Evolutionary conservation across 2,329 filamentous ascomycete species (phyloP).

Genomic region (Colletotrichum tabaci): DNA sequence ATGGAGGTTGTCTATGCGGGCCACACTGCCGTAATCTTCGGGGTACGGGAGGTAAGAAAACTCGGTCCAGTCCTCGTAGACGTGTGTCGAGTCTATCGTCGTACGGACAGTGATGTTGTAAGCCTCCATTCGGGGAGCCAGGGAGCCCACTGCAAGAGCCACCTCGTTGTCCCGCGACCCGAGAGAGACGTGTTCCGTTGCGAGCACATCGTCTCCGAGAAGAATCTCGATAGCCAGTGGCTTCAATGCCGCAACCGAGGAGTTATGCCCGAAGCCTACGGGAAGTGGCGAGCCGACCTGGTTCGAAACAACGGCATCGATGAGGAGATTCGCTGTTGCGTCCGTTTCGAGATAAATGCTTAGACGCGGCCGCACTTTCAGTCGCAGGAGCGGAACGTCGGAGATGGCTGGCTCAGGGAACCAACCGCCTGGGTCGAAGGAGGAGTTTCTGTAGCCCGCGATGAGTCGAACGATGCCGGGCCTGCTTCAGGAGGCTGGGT

Average conservation of each 20-base stretch:
- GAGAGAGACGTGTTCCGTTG: conserved; percentile 52
- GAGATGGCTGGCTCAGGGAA: conserved; percentile 54
- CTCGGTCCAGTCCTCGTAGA: conserved; percentile 48
- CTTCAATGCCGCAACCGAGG: conserved; percentile 43
- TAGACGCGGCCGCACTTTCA: conserved; percentile 62
- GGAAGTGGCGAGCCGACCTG: conserved; percentile 57
- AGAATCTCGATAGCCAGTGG: conserved; percentile 56
- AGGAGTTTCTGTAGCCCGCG: conserved; percentile 49
- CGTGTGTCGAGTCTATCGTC: conserved; percentile 11
- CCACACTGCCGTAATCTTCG: conserved; percentile 56
- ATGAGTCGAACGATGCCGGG: neutral
- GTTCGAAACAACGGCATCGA: conserved; percentile 59
- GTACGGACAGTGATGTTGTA: conserved; percentile 57
- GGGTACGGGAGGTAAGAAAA: conserved; percentile 59
- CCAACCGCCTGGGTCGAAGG: conserved; percentile 62
- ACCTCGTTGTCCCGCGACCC: conserved; percentile 55
- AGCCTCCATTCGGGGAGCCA: conserved; percentile 54
- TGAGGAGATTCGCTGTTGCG: conserved; percentile 57
- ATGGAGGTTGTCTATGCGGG: conserved; percentile 61
- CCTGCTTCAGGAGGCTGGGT: neutral
- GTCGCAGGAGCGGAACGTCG: conserved; percentile 54
- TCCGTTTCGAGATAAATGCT: conserved; percentile 63
- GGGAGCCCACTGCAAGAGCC: conserved; percentile 53
- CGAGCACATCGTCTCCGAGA: conserved; percentile 50
- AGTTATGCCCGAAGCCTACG: conserved; percentile 27